Percentiles rank a stretch among this genome's conserved stretches.
These are phyloP conservation scores for Senna tora DNA, from an alignment of 306 rosid species.

Conservation along the genomic window DNA sequence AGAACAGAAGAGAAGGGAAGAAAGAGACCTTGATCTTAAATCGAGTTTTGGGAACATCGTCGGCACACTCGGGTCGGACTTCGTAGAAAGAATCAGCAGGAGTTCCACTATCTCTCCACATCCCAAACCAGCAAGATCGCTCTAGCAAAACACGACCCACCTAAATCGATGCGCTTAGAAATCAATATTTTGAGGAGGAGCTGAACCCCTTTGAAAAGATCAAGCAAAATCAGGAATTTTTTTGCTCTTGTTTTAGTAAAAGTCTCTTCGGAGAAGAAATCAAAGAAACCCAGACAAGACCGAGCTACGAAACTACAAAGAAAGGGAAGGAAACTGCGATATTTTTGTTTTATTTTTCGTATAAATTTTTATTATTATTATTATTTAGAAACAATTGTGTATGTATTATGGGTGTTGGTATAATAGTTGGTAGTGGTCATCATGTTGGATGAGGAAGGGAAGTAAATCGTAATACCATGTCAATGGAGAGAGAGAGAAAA, in stretches of 20 bases:
- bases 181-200: constrained; percentile 16
- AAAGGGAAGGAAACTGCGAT: not conserved
- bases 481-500: constrained; percentile 21
- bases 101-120: constrained; percentile 89
- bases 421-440: constrained; percentile 27
- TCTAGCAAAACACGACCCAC: not conserved
- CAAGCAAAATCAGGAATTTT: constrained; percentile 47
- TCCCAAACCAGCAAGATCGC: constrained; percentile 47
- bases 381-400: constrained; percentile 30
- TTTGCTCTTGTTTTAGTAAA: constrained; percentile 18
- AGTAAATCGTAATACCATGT: constrained; percentile 36
- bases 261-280: constrained; percentile 38
- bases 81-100: constrained; percentile 96
- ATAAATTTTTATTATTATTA: not conserved
- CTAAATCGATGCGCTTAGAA: not conserved
- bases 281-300: constrained; percentile 51
- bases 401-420: not conserved
- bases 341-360: not conserved
- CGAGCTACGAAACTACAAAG: constrained; percentile 39
- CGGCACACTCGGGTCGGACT: constrained; percentile 87
- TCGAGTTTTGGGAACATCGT: constrained; percentile 73
- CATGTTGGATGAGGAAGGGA: not conserved
- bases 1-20: too few relatives aligned
- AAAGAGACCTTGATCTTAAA: constrained; percentile 83
- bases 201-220: constrained; percentile 54